Evolutionary conservation across 2,329 filamentous ascomycete species (phyloP).

Genomic region (Botrytis aclada): DNA sequence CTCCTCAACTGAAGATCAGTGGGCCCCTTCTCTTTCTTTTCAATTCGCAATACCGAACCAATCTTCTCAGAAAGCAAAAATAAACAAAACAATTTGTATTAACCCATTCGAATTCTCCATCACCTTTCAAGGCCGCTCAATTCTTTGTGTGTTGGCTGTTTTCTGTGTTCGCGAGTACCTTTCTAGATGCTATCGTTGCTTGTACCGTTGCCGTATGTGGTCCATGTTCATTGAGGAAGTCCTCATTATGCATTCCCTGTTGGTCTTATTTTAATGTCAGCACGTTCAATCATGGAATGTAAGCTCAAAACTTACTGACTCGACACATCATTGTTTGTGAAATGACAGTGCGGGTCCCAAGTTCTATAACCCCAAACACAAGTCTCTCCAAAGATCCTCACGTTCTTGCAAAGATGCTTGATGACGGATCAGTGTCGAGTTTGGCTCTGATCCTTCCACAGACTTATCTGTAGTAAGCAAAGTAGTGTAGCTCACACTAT

Average conservation of each 20-base stretch:
- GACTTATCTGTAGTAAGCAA: no score
- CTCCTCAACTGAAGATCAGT: background rate
- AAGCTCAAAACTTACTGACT: no score
- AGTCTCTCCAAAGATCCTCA: no score
- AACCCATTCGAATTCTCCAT: background rate
- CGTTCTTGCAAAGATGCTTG: no score
- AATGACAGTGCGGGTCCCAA: no score
- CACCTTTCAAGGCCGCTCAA: background rate
- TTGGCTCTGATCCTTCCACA: no score
- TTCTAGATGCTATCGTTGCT: conserved; percentile 42
- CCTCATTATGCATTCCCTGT: background rate
- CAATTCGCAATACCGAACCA: background rate
- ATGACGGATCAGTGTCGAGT: no score
- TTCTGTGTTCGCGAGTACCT: conserved; percentile 40
- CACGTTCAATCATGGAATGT: no score
- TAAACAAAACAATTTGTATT: background rate
- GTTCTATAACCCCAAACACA: no score
- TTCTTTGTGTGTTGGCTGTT: conserved; percentile 18
- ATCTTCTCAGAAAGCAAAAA: background rate
- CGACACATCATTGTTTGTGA: no score
- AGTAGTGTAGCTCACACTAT: background rate
- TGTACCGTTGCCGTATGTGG: conserved; percentile 48
- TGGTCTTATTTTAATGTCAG: no score
- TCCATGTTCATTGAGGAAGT: conserved; percentile 41
- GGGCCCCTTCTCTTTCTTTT: background rate